Evolutionary conservation across 2,329 filamentous ascomycete genomes (phyloP).

Genomic region (Exophiala aquamarina): DNA sequence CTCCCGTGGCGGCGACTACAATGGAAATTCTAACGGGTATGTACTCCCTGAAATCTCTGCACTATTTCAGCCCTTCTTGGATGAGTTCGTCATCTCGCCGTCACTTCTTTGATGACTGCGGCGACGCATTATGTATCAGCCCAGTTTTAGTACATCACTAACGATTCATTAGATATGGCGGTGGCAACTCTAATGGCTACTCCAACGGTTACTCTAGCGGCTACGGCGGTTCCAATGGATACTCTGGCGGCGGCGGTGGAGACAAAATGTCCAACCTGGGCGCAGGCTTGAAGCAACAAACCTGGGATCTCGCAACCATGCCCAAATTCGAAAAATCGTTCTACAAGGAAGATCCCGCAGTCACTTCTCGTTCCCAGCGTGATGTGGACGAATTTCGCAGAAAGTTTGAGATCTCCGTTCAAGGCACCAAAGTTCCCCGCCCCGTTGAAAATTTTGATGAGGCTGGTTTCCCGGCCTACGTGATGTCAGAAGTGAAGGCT

Average conservation of each 20-base stretch:
- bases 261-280: constrained; percentile 95
- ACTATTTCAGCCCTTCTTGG: neutral
- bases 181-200: constrained; percentile 45
- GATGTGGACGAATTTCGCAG: constrained; percentile 89
- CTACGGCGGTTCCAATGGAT: constrained; percentile 52
- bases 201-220: constrained; percentile 48
- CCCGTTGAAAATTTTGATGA: constrained; percentile 97
- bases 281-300: constrained; percentile 79
- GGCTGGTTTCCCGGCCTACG: constrained; percentile 93
- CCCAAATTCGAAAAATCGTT: constrained; percentile 99
- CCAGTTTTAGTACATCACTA: constrained; percentile 6
- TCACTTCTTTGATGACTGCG: neutral
- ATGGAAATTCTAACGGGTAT: constrained; percentile 25
- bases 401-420: constrained; percentile 79
- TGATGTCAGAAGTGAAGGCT: constrained; percentile 97
- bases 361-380: constrained; percentile 68
- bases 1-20: constrained; percentile 50
- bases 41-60: constrained; percentile 4
- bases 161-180: constrained; percentile 15
- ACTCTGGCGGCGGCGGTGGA: constrained; percentile 65
- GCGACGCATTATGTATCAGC: neutral
- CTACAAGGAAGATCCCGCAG: constrained; percentile 90
- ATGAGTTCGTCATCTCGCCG: neutral
- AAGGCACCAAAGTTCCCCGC: constrained; percentile 79
- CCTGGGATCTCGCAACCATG: constrained; percentile 76